Conservation (phyloP, 805 yeast genomes). For the Saccharomyces paradoxus region DNA sequence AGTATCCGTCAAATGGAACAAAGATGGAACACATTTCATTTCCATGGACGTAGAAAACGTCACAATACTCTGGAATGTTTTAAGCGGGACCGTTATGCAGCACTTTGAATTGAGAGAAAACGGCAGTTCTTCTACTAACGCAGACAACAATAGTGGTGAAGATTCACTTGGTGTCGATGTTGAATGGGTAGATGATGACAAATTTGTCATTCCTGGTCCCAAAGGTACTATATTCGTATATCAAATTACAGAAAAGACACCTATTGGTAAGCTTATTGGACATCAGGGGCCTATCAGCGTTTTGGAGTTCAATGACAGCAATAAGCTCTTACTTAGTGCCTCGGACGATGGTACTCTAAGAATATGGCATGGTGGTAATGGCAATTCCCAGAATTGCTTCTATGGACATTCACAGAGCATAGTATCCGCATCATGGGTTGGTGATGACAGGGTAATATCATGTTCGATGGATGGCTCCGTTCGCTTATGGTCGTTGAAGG, state of each 20-base stretch:
- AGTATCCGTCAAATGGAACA: constrained; percentile 52
- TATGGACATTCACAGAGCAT: constrained; percentile 53
- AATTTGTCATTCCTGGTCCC: constrained; percentile 63
- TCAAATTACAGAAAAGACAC: constrained; percentile 39
- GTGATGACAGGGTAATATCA: constrained; percentile 36
- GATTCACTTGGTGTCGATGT: constrained; percentile 44
- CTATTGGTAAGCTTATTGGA: constrained; percentile 51
- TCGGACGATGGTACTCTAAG: constrained; percentile 70
- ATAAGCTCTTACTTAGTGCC: constrained; percentile 57
- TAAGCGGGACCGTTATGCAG: constrained; percentile 42
- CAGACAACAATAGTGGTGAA: neutral
- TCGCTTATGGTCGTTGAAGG: constrained; percentile 53
- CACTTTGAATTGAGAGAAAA: constrained; percentile 33
- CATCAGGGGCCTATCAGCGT: constrained; percentile 54
- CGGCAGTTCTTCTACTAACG: constrained; percentile 4
- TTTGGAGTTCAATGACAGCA: constrained; percentile 44
- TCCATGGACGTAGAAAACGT: constrained; percentile 52
- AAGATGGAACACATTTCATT: constrained; percentile 44
- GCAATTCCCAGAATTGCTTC: constrained; percentile 42
- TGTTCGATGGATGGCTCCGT: constrained; percentile 66
- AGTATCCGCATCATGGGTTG: constrained; percentile 49
- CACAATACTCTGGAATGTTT: constrained; percentile 59
- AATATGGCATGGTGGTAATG: constrained; percentile 64
- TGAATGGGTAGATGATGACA: constrained; percentile 64
- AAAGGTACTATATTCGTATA: constrained; percentile 49